Percentiles rank a stretch among this genome's conserved stretches.
Conservation (phyloP, 164 flowering plant species). For the grape (Vitis vinifera) region ASM3070453v1 NC_081816.1:12546001-12546500, state of each 20-base stretch:
- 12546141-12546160: too few species aligned
- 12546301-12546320: not conserved
- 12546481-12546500: too few species aligned
- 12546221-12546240: not conserved
- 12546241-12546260: too few species aligned
- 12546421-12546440: not conserved
- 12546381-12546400: not conserved
- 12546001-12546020: slow-evolving; percentile 31
- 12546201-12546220: not conserved
- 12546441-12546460: not conserved
- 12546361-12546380: not conserved
- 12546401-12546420: not conserved
- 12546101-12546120: slow-evolving; percentile 25
- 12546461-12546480: too few species aligned
- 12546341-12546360: not conserved
- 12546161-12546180: not conserved
- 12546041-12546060: slow-evolving; percentile 18
- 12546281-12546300: not conserved
- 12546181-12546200: too few species aligned
- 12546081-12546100: slow-evolving; percentile 19
- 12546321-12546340: not conserved
- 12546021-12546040: slow-evolving; percentile 10
- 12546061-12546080: not conserved
- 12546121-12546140: not conserved
- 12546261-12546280: too few species aligned